These are phyloP conservation scores for Sugiyamaella pinicola DNA, from an alignment of 1,139 yeast genomes.

Conservation along the genomic window DNA sequence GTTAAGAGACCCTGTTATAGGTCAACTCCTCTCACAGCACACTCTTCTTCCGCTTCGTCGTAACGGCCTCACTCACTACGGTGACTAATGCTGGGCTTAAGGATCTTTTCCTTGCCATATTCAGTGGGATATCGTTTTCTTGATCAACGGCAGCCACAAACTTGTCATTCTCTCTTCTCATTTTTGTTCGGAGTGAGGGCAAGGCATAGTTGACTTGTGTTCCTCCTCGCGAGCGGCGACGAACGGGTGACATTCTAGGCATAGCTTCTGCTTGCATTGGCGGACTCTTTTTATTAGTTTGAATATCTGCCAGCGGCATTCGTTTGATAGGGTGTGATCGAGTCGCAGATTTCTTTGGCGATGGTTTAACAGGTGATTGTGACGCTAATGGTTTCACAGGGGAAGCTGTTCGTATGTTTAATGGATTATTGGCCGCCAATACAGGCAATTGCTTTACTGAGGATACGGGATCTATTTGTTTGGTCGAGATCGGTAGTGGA, in stretches of 20 bases:
- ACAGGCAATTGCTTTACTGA: too few species aligned
- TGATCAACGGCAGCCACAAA: constrained; percentile 55
- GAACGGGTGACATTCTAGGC: constrained; percentile 16
- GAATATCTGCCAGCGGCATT: constrained; percentile 12
- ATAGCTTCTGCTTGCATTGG: constrained; percentile 8
- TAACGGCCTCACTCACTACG: not conserved
- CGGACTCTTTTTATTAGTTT: constrained; percentile 10
- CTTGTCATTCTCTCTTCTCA: constrained; percentile 67
- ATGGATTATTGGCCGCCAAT: not conserved
- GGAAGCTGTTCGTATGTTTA: not conserved
- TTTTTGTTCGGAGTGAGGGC: constrained; percentile 66
- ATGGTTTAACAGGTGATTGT: not conserved
- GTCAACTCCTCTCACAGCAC: not conserved
- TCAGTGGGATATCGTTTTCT: constrained; percentile 4
- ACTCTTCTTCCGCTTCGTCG: constrained; percentile 12
- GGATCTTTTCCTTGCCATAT: not conserved
- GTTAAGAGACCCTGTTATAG: not conserved
- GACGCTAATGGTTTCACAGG: not conserved
- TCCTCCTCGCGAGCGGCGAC: constrained; percentile 30
- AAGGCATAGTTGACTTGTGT: constrained; percentile 60
- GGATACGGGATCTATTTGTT: too few species aligned
- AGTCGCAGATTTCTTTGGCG: not conserved
- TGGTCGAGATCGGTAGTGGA: too few species aligned
- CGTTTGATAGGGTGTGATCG: not conserved
- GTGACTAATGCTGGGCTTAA: not conserved